Evolutionary conservation across 495 filamentous ascomycete genomes (phyloP), one percentile per base, ranked within the genome.

Genomic region (Tuber umbilicatum): DNA sequence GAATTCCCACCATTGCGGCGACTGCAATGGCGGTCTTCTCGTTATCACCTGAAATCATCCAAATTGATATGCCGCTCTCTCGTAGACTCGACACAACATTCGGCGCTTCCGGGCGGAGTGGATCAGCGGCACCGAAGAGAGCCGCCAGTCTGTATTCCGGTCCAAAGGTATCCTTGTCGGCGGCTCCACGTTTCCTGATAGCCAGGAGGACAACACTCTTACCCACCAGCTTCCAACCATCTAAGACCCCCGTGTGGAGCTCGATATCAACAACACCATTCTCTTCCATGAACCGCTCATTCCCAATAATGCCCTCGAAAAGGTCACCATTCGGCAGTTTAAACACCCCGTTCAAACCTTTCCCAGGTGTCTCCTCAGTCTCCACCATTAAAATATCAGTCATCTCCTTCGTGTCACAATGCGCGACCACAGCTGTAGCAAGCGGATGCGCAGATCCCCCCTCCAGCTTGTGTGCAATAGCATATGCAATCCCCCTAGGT

Each of bases 21-120:
- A 97, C 86, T 23, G 92, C 92, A 42, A 87, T 86, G n/a, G 92
- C 87, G 3, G 94, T 93, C 37, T 84, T 88, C 2, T 87, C 86
- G 76, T 91, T 91, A 83, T 98, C 94, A 23, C 94, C 94, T 5
- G 93, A 95, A 68, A 97, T 90, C 93, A 98, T 97, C 89, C 90
- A 97, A 39, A 97, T 91, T 4, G 88, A 86, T 72, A 92, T 89
- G 73, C 87, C 87, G 39, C 86, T 87, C 37, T 87, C 83, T 73
- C 89, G 87, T 9, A 98, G 89, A n/a, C 90, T 85, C 9, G 83
- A 80, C 78, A 97, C 88, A 41, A 94, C 88, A 10, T 82, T 76
- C 31, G 85, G 82, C 1, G 94, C 89, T 81, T 96, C 93, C 5
- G 90, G 89, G 5, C 95, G 92, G 76, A 97, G 86, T 2, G 92